Evolutionary conservation across 306 rosid genomes (phyloP).

Genomic region (Comarum palustre): DNA sequence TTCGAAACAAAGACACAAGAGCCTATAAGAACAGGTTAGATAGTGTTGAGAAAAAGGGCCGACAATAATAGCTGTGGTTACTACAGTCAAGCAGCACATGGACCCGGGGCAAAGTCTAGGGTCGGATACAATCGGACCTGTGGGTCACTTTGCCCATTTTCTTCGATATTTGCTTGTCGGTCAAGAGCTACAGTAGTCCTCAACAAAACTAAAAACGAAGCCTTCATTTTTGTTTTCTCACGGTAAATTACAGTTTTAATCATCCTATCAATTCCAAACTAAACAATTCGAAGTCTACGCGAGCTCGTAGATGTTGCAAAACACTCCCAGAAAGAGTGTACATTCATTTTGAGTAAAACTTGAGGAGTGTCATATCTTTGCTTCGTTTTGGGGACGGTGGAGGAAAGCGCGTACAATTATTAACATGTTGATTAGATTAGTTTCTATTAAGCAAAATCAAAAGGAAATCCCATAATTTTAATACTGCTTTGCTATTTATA

Average conservation of each 20-base stretch:
- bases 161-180: conserved; percentile 68
- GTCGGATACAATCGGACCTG: conserved; percentile 26
- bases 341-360: not conserved
- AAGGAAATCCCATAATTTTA: not conserved
- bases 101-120: conserved; percentile 41
- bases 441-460: not conserved
- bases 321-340: conserved; percentile 33
- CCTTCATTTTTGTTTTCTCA: not conserved
- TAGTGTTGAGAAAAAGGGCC: conserved; percentile 41
- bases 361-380: conserved; percentile 9
- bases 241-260: not conserved
- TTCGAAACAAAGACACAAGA: conserved; percentile 12
- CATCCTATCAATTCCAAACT: not conserved
- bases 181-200: not conserved
- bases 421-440: not conserved
- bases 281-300: conserved; percentile 33
- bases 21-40: conserved; percentile 1
- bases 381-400: conserved; percentile 45
- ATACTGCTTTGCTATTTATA: conserved; percentile 29
- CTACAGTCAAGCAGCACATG: conserved; percentile 45
- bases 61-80: conserved; percentile 39
- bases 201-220: conserved; percentile 6
- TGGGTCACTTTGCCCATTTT: conserved; percentile 57
- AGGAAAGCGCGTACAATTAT: conserved; percentile 37
- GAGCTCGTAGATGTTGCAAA: conserved; percentile 31